Evolutionary conservation across 2,329 filamentous ascomycete species (phyloP).

Genomic region (Arthrobotrys conoides): DNA sequence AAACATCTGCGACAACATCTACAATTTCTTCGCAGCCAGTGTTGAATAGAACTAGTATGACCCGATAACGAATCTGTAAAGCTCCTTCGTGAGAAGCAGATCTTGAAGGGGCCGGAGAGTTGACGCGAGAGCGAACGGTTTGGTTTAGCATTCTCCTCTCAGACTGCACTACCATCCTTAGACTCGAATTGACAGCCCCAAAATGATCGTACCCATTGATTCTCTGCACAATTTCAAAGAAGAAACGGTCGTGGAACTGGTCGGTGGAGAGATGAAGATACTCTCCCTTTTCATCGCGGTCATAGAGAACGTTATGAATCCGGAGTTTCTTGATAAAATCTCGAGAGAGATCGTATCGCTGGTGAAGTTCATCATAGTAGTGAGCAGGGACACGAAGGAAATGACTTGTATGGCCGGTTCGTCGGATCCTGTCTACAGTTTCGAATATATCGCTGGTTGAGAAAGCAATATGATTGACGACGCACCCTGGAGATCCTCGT

Average conservation of each 20-base stretch:
- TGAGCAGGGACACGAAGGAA: slow-evolving; percentile 61
- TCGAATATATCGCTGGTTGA: slow-evolving; percentile 61
- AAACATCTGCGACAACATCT: slow-evolving; percentile 80
- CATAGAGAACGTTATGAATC: slow-evolving; percentile 60
- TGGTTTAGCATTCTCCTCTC: slow-evolving; percentile 58
- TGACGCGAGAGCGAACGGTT: slow-evolving; percentile 54
- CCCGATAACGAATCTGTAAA: slow-evolving; percentile 57
- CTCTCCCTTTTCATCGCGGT: slow-evolving; percentile 61
- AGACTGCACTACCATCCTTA: slow-evolving; percentile 60
- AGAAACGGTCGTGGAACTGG: slow-evolving; percentile 62
- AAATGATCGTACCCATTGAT: slow-evolving; percentile 61
- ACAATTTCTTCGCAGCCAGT: slow-evolving; percentile 81
- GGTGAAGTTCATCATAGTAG: slow-evolving; percentile 61
- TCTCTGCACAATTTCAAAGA: slow-evolving; percentile 61
- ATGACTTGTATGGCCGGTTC: slow-evolving; percentile 57
- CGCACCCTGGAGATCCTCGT: slow-evolving; percentile 55
- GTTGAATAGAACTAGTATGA: slow-evolving; percentile 78
- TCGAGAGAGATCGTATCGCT: slow-evolving; percentile 60
- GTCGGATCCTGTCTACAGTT: slow-evolving; percentile 58
- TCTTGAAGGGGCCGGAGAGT: slow-evolving; percentile 56
- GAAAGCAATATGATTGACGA: slow-evolving; percentile 61
- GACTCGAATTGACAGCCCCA: slow-evolving; percentile 58
- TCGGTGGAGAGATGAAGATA: slow-evolving; percentile 61
- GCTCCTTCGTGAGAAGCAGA: slow-evolving; percentile 56
- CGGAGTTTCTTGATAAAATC: slow-evolving; percentile 59